phyloP scores from a whole-genome alignment of 352 stramenopile species.

The Phytopythium sindhum region DNA sequence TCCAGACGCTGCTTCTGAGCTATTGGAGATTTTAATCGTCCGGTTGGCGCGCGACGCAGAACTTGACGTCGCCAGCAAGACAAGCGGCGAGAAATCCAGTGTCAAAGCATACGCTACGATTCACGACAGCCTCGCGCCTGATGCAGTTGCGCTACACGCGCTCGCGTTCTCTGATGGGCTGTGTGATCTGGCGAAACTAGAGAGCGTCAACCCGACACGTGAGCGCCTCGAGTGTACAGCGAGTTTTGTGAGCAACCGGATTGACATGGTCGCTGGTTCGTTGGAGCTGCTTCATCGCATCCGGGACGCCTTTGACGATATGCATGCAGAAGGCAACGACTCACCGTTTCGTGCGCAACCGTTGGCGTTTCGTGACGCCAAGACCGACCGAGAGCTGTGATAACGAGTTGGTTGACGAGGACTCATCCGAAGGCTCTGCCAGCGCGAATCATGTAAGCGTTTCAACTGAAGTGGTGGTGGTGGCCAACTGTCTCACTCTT shows the following conservation, averaged over 20 bases:
- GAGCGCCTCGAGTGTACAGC: slow-evolving; percentile 21
- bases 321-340: neutral
- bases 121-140: slow-evolving; percentile 10
- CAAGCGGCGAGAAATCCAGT: neutral
- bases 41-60: neutral
- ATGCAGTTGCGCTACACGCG: slow-evolving; percentile 16
- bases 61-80: slow-evolving; percentile 6
- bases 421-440: neutral
- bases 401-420: neutral
- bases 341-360: neutral
- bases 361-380: neutral
- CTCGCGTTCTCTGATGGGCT: slow-evolving; percentile 25
- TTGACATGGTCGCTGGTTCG: slow-evolving; percentile 24
- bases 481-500: neutral
- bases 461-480: neutral
- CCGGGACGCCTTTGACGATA: neutral
- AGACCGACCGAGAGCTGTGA: neutral
- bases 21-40: neutral
- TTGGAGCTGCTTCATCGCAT: slow-evolving; percentile 17
- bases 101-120: slow-evolving; percentile 8
- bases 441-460: neutral
- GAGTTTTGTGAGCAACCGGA: slow-evolving; percentile 19
- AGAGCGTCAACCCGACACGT: slow-evolving; percentile 13
- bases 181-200: slow-evolving; percentile 13
- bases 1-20: neutral